phyloP scores from a whole-genome alignment of 2,329 filamentous ascomycete species.

The Thermoascus crustaceus region DNA sequence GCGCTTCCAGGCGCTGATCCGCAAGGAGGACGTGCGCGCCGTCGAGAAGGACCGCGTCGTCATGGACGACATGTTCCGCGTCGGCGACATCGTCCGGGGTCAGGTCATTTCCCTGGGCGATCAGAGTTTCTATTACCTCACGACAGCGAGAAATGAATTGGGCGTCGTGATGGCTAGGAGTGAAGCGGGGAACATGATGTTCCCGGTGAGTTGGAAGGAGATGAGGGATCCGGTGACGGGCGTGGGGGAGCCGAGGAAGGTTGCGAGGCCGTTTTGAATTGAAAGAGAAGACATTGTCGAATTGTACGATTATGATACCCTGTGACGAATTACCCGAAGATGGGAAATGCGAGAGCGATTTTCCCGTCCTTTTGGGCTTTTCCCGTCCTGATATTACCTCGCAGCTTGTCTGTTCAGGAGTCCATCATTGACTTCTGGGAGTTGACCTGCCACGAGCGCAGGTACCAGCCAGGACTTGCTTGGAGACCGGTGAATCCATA shows the following conservation, averaged over 20 bases:
- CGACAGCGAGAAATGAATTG: slow-evolving; percentile 80
- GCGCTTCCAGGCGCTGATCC: slow-evolving; percentile 71
- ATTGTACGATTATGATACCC: too few relatives aligned
- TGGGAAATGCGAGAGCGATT: too few relatives aligned
- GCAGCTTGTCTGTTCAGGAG: too few relatives aligned
- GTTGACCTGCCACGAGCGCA: too few relatives aligned
- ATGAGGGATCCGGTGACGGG: slow-evolving; percentile 79
- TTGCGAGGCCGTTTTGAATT: slow-evolving; percentile 78
- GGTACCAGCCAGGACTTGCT: too few relatives aligned
- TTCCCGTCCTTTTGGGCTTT: too few relatives aligned
- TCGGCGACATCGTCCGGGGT: slow-evolving; percentile 84
- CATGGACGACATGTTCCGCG: slow-evolving; percentile 82
- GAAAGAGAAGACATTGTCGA: slow-evolving; percentile 13
- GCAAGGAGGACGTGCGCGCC: slow-evolving; percentile 82
- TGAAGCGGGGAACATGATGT: slow-evolving; percentile 82
- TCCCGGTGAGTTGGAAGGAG: slow-evolving; percentile 90
- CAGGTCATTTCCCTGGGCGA: slow-evolving; percentile 87
- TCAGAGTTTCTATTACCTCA: slow-evolving; percentile 91
- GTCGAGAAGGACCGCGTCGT: slow-evolving; percentile 94
- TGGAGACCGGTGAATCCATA: too few relatives aligned
- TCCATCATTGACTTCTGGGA: too few relatives aligned
- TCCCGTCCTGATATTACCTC: too few relatives aligned
- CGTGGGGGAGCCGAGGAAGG: slow-evolving; percentile 71
- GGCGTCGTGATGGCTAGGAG: slow-evolving; percentile 91
- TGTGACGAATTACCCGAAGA: too few relatives aligned